Evolutionary conservation across 345 rosid species (phyloP).

Genomic region (Eucalyptus cloeziana): DNA sequence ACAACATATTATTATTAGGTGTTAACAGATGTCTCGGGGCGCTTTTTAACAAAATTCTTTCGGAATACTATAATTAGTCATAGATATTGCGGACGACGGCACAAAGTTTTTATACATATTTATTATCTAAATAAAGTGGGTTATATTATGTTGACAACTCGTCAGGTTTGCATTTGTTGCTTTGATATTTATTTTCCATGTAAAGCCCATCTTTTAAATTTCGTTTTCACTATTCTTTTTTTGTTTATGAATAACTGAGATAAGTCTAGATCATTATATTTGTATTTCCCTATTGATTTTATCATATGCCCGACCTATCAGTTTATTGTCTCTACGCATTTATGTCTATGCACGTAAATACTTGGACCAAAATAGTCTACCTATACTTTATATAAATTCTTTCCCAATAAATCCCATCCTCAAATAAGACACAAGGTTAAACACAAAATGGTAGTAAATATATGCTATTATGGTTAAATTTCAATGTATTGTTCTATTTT

Average conservation of each 20-base stretch:
- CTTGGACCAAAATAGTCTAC: background rate
- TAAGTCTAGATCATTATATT: background rate
- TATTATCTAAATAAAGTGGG: background rate
- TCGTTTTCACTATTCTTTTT: background rate
- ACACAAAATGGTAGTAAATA: no score
- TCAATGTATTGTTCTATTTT: no score
- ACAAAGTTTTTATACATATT: no score
- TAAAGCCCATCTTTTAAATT: no score
- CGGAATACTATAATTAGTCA: no score
- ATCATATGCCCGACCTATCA: background rate
- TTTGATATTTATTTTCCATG: background rate
- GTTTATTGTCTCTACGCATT: background rate
- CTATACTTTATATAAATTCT: no score
- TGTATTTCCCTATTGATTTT: background rate
- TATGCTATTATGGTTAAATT: background rate
- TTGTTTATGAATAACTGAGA: background rate
- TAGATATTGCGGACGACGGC: no score
- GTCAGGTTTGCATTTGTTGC: background rate
- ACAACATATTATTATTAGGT: no score
- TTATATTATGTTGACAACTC: background rate
- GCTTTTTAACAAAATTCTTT: no score
- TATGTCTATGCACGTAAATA: background rate
- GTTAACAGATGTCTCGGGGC: no score
- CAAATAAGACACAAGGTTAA: background rate
- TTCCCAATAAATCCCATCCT: background rate